phyloP scores from a whole-genome alignment of 139 green algal species.

The Edaphochlamys debaryana region DNA sequence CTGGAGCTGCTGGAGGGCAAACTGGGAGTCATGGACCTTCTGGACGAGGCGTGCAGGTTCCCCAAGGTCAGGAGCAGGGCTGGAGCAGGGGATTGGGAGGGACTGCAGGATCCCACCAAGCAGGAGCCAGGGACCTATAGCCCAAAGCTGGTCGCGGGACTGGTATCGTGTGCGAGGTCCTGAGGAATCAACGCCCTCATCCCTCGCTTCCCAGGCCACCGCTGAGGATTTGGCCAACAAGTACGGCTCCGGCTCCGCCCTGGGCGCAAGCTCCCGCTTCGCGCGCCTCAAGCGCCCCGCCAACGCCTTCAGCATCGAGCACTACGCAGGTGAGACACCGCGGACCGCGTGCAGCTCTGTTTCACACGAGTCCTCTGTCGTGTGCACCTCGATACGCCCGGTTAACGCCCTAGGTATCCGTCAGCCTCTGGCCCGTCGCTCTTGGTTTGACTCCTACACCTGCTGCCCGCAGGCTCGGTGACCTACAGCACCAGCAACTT shows the following conservation, averaged over 20 bases:
- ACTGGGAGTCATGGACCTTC: constrained; percentile 91
- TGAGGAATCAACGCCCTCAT: no score
- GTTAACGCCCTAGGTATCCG: no score
- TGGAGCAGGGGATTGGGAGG: no score
- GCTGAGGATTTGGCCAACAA: constrained; percentile 70
- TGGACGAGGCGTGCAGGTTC: constrained; percentile 94
- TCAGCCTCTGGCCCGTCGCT: no score
- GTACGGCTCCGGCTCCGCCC: constrained; percentile 69
- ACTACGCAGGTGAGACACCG: constrained; percentile 20
- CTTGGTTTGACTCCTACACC: no score
- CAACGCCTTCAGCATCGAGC: constrained; percentile 89
- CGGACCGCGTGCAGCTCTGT: no score
- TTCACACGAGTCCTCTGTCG: no score
- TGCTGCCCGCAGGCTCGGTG: constrained; percentile 69
- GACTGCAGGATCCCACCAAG: no score
- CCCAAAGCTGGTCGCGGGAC: background rate
- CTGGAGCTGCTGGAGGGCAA: constrained; percentile 95
- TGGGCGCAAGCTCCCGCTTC: constrained; percentile 78
- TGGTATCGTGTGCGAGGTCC: no score
- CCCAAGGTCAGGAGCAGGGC: constrained; percentile 33
- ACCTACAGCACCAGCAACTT: constrained; percentile 78
- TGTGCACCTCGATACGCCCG: no score
- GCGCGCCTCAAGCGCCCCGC: constrained; percentile 80
- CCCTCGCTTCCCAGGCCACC: constrained; percentile 25
- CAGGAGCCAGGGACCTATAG: no score